Evolutionary conservation across 768 basidiomycete genomes (phyloP), one percentile per base, ranked within the genome.

Genomic region (Lactarius evosmus): DNA sequence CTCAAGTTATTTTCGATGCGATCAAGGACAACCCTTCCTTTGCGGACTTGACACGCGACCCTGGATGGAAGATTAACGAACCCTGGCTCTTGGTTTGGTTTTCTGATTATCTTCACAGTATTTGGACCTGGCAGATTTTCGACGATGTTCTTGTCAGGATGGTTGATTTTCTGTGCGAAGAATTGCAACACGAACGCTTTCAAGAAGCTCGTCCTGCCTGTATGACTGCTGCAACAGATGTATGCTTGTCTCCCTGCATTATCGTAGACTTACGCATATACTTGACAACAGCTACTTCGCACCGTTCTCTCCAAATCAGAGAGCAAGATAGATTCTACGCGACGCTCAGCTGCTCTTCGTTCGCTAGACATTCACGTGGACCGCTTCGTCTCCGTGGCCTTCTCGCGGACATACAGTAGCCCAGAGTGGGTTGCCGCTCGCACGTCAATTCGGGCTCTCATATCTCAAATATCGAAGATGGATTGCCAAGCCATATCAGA

Each of bases 161-260:
- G 40, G 76, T 85, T 16, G 84, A 86, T 66, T 88, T 91, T 65
- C 79, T 94, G 57, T 89, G 87, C 72, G 91, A 90, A 71, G 87
- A 91, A 67, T 74, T 91, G 22, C 93, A 95, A 71, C 91, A 93
- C 67, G 83, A 86, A 61, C 82, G 89, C 4, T 89, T 91, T 71
- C 74, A 78, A 55, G 76, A 78, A 29, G 75, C 83, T 25, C 82
- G 88, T 17, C 85, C 90, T 1, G 74, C 76, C 27, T 82, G 86
- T 19, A 83, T 93, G 75, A 71, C 78, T 30, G 76, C 82, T 33
- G 87, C 87, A 3, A 75, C 85, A 51, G 79, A 81, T 67, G 95
- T 93, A 71, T 75, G 88, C 65, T 8, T 40, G 52, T 49, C 30
- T 19, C 60, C 40, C 29, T 65, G 16, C 32, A 29, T 58, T 25